A percentile compares a stretch with the other conserved stretches of the same genome.
Conservation (phyloP, 140 eudicot genomes). For the Anethum foeniculum region DNA sequence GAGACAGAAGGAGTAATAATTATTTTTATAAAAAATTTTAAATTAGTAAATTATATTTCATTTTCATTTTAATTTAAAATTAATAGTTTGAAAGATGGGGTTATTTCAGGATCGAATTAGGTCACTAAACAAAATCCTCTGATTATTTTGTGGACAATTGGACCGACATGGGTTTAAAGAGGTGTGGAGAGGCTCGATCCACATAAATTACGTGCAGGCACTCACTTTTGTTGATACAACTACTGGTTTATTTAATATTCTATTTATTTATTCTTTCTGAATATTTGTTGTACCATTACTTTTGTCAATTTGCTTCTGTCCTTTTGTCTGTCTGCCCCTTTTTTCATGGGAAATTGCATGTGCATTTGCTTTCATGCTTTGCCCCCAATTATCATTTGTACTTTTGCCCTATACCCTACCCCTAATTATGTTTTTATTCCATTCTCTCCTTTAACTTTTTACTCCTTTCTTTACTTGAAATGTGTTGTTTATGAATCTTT, state of each 20-base stretch:
- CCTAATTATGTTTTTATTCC: not conserved
- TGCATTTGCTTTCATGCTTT: slow-evolving; percentile 6
- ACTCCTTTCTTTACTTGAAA: not conserved
- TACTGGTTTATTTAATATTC: not conserved
- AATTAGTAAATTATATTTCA: too few relatives aligned
- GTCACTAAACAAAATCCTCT: too few relatives aligned
- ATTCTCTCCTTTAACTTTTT: not conserved
- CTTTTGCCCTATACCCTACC: not conserved
- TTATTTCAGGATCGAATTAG: too few relatives aligned
- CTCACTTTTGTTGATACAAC: not conserved
- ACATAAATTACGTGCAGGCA: slow-evolving; percentile 13
- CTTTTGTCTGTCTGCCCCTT: slow-evolving; percentile 4
- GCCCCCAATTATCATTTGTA: not conserved
- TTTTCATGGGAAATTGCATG: slow-evolving; percentile 11
- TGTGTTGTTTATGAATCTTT: not conserved
- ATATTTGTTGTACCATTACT: slow-evolving; percentile 12
- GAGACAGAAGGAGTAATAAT: too few relatives aligned
- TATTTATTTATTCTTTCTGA: not conserved
- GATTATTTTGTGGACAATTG: not conserved
- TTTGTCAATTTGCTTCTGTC: slow-evolving; percentile 2
- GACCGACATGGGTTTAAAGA: not conserved
- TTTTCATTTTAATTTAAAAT: too few relatives aligned
- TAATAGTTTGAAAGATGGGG: too few relatives aligned
- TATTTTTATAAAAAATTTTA: too few relatives aligned
- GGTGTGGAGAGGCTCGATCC: slow-evolving; percentile 14